Evolutionary conservation across 208 protist species (phyloP).

Genomic region (Leishmania aethiopica): DNA sequence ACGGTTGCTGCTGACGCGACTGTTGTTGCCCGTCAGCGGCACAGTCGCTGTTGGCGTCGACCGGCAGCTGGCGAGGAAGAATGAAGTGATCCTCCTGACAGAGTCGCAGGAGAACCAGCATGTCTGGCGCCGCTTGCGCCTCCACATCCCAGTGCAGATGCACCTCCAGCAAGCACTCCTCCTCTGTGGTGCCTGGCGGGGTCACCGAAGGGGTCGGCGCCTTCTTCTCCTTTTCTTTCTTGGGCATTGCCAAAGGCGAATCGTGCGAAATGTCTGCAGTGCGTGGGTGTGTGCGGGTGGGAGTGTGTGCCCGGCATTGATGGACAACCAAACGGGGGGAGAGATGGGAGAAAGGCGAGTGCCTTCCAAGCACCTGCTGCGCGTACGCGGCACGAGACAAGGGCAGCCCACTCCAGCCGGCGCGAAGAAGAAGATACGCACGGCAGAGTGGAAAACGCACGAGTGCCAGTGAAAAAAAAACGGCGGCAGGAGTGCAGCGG

Average conservation of each 20-base stretch:
- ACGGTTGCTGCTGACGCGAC: neutral
- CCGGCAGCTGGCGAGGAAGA: constrained; percentile 12
- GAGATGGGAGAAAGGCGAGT: neutral
- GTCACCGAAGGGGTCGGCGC: neutral
- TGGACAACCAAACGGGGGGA: neutral
- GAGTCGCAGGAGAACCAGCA: constrained; percentile 26
- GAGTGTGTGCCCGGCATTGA: neutral
- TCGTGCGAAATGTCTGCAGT: neutral
- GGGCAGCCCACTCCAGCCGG: neutral
- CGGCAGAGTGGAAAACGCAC: neutral
- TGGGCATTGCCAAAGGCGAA: constrained; percentile 15
- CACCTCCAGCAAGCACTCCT: constrained; percentile 28
- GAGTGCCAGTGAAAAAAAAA: neutral
- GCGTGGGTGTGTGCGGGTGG: neutral
- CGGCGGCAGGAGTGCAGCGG: neutral
- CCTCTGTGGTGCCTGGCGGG: constrained; percentile 14
- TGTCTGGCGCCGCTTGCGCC: constrained; percentile 6
- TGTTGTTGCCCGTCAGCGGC: neutral
- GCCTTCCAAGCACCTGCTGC: neutral
- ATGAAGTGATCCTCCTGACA: constrained; percentile 24
- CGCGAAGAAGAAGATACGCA: neutral
- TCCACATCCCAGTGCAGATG: constrained; percentile 6
- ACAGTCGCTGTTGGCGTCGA: constrained; percentile 22
- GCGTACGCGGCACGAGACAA: neutral
- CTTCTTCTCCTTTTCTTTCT: constrained; percentile 32